phyloP scores from a whole-genome alignment of 73 alveolate genomes.

The Paramecium biaurelia region DNA sequence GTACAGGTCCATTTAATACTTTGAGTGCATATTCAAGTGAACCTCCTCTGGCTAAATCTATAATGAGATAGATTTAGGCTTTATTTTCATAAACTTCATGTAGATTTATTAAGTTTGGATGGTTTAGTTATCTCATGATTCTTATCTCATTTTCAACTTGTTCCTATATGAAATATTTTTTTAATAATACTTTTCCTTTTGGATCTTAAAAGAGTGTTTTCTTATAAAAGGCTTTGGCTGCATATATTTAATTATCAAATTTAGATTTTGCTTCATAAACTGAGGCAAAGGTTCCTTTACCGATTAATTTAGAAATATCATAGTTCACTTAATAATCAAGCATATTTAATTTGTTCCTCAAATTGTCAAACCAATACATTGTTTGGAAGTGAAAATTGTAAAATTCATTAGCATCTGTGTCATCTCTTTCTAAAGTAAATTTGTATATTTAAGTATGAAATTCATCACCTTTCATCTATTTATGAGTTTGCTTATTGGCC shows the following conservation, averaged over 20 bases:
- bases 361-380: conserved; percentile 39
- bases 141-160: conserved; percentile 56
- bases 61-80: conserved; percentile 11
- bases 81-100: conserved; percentile 60
- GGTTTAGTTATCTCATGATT: conserved; percentile 63
- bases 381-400: conserved; percentile 18
- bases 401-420: conserved; percentile 30
- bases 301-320: conserved; percentile 21
- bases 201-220: conserved; percentile 24
- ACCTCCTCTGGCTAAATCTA: conserved; percentile 39
- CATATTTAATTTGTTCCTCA: conserved; percentile 1
- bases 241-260: conserved; percentile 28
- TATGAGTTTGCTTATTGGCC: neutral
- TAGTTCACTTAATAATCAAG: conserved; percentile 19
- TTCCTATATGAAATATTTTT: neutral
- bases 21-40: conserved; percentile 41
- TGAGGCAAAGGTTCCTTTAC: conserved; percentile 49
- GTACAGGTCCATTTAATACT: conserved; percentile 40
- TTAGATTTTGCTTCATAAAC: conserved; percentile 29
- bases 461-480: conserved; percentile 37
- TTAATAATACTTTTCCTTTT: conserved; percentile 2
- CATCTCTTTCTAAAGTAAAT: conserved; percentile 42
- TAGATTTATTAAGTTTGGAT: conserved; percentile 59
- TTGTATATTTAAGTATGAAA: conserved; percentile 36
- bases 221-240: conserved; percentile 37